Evolutionary conservation across 805 yeast genomes (phyloP), one percentile per base, ranked within the genome.

Genomic region (Nakazawaea wyomingensis): DNA sequence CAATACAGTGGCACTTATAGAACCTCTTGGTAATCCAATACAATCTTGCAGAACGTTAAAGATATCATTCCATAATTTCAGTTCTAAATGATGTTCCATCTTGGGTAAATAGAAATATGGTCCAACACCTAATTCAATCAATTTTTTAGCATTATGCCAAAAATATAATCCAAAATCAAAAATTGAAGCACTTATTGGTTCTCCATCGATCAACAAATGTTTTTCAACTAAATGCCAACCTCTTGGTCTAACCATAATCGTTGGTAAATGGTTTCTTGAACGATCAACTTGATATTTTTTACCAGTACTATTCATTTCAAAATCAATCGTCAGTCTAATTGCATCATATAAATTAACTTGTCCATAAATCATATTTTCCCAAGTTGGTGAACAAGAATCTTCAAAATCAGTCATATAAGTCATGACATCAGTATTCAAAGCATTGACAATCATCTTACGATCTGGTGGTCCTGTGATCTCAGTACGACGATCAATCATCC

Each of bases 381-480:
- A 85, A 21, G 95, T 84, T 54, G 95, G 95, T 16, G 91, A 78
- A 54, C 85, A 77, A 14, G 90, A 82, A 62, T 85, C 93, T 62
- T 85, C 95, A 55, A 85, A 82, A 67, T 85, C 95, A 34, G 88
- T 81, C 93, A 85, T 85, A 60, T 85, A 85, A 24, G 93, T 84
- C 49, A 83, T 83, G 34, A 85, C 93, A 43, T 74, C 71, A 0
- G 90, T 80, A 64, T 85, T 85, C 59, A 85, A 71, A 2, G 91
- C 93, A 57, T 84, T 85, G 56, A 85, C 79, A 50, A 85, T 77
- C 95, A 85, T 85, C 54, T 85, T 82, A 50, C 91, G 75, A 59
- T 83, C 84, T 42, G 90, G 85, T 17, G 95, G 95, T 39, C 95
- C 95, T 19, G 95, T 85, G 61, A 85, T 85, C 63, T 85, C 93